Base-by-base conservation (phyloP, 257 asterid species). In the Leptodermis oblonga region DNA sequence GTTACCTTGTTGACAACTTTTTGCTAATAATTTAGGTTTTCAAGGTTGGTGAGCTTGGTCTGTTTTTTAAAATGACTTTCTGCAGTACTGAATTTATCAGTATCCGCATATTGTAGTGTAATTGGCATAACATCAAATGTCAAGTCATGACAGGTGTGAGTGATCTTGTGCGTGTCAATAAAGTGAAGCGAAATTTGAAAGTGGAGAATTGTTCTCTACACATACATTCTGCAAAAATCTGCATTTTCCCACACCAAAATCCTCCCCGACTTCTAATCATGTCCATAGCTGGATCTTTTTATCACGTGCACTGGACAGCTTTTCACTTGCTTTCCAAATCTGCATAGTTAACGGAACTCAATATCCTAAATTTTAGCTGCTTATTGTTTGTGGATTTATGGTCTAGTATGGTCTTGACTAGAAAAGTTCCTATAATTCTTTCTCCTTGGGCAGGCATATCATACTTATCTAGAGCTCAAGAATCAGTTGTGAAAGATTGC, bases 401-500 rank as follows among this genome's bases (percentile, higher is more conserved):
- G 22, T 7, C 11, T 62, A 48, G 22, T 51, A 36, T 25, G 36
- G 66, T 66, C 37, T 51, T 23, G 8, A 15, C 41, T 52, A 53
- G 23, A 22, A 10, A 33, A 31, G 33, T 43, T 49, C n/a, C 25
- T 22, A 20, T 23, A 33, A 23, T 65, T 73, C 49, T 68, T 76
- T 76, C 49, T 59, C 52, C 31, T 69, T 76, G 77, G 48, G 46
- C 81, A 93, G 97, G 98, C 73, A 87, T 93, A 84, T 90, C 99
- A 59, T 93, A 87, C 86, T 65, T 90, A 86, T 93, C 99, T 60
- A 87, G 88, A 81, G 87, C 83, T 25, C 97, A 93, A 80, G 99
- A 93, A 83, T 84, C 83, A 46, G 82, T 83, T 59, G 76, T 77
- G 51, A 84, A 75, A 69, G 86, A 79, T 74, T 85, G 73, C 75